Percentiles rank a stretch among this genome's conserved stretches.
phyloP scores from a whole-genome alignment of 768 basidiomycete species.

The Psilocybe cubensis region DNA sequence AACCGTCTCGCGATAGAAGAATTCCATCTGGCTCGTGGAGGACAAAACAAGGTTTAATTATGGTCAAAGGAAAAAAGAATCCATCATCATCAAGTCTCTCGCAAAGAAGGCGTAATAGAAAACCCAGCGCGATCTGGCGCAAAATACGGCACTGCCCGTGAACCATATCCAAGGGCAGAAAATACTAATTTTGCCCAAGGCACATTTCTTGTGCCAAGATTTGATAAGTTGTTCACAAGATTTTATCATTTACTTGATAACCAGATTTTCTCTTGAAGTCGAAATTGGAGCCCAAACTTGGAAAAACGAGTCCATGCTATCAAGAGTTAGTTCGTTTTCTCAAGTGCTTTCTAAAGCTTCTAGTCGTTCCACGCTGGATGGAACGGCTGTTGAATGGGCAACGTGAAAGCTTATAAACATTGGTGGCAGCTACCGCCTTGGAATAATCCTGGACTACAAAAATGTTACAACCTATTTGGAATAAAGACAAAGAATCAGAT shows the following conservation, averaged over 20 bases:
- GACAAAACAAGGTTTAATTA: slow-evolving; percentile 9
- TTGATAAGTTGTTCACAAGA: slow-evolving; percentile 1
- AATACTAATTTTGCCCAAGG: slow-evolving; percentile 27
- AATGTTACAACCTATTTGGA: slow-evolving; percentile 24
- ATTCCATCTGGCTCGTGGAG: background rate
- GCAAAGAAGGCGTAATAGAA: slow-evolving; percentile 15
- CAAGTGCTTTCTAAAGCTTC: too few relatives aligned
- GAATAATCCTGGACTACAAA: slow-evolving; percentile 19
- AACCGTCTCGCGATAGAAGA: slow-evolving; percentile 10
- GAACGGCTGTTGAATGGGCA: too few relatives aligned
- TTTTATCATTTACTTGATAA: slow-evolving; percentile 2
- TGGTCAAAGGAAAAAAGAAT: background rate
- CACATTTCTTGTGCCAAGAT: slow-evolving; percentile 17
- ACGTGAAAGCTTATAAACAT: background rate
- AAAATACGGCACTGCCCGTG: slow-evolving; percentile 26
- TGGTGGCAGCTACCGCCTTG: slow-evolving; percentile 1
- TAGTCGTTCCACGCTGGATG: too few relatives aligned
- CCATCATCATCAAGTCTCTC: slow-evolving; percentile 5
- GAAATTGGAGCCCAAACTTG: background rate
- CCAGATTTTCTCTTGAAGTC: background rate
- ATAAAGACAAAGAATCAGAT: slow-evolving; percentile 22
- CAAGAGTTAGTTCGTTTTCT: too few relatives aligned
- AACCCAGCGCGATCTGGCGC: slow-evolving; percentile 27
- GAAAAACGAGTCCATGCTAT: too few relatives aligned
- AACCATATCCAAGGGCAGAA: slow-evolving; percentile 23